Conservation (phyloP, 257 asterid species). For the Avicennia marina region DNA sequence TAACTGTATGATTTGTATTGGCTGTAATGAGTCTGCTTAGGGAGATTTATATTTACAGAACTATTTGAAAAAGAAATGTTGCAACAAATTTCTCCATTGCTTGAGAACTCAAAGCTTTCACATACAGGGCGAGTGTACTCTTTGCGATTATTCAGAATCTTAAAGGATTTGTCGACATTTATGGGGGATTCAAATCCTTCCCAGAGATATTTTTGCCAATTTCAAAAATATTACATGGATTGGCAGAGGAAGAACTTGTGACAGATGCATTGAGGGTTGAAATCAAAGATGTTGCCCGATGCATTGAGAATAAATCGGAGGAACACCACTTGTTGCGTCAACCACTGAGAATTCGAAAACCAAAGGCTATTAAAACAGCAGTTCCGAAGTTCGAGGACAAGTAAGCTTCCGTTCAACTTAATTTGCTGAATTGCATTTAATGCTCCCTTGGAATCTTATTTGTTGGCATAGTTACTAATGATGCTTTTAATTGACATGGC, state of each 20-base stretch:
- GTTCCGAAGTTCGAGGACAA: slow-evolving; percentile 84
- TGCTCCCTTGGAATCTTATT: not conserved
- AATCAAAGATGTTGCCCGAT: slow-evolving; percentile 35
- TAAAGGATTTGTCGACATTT: slow-evolving; percentile 53
- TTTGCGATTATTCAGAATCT: slow-evolving; percentile 54
- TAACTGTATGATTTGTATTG: too few species aligned
- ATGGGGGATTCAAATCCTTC: slow-evolving; percentile 57
- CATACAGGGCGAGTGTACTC: slow-evolving; percentile 67
- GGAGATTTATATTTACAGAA: too few species aligned
- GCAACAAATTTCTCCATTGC: not conserved
- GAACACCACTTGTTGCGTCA: slow-evolving; percentile 62
- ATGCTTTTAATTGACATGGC: slow-evolving; percentile 22
- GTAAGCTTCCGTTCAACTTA: slow-evolving; percentile 29
- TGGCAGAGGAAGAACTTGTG: slow-evolving; percentile 46
- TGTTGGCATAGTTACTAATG: not conserved
- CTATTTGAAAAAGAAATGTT: not conserved
- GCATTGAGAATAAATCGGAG: slow-evolving; percentile 43
- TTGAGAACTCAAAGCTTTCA: not conserved
- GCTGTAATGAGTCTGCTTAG: too few species aligned
- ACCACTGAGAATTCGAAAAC: slow-evolving; percentile 68
- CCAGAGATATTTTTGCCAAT: slow-evolving; percentile 83
- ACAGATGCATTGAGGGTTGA: slow-evolving; percentile 53
- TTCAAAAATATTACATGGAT: slow-evolving; percentile 38
- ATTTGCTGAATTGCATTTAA: not conserved
- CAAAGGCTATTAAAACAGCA: slow-evolving; percentile 56